phyloP scores from a whole-genome alignment of 306 rosid species.

The Medicago lupulina region DNA sequence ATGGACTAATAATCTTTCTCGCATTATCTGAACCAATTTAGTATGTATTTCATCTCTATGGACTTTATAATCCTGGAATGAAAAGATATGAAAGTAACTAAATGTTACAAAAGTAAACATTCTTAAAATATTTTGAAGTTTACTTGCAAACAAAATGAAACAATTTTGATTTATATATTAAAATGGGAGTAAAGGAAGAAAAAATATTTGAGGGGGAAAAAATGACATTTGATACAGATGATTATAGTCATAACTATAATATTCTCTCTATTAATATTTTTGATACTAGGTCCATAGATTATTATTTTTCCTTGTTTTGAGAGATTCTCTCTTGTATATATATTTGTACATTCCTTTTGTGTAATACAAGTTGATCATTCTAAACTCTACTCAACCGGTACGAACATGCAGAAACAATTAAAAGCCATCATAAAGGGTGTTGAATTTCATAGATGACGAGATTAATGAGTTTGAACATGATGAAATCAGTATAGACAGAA shows the following conservation, averaged over 20 bases:
- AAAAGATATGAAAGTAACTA: constrained; percentile 30
- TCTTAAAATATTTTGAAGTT: constrained; percentile 15
- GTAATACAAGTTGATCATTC: not conserved
- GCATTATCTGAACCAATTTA: constrained; percentile 98
- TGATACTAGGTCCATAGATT: not conserved
- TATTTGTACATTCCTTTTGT: not conserved
- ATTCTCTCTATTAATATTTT: not conserved
- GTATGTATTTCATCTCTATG: constrained; percentile 98
- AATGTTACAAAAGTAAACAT: constrained; percentile 36
- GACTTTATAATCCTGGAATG: constrained; percentile 85
- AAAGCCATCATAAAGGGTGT: constrained; percentile 1
- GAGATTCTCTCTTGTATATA: not conserved
- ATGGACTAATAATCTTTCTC: constrained; percentile 92
- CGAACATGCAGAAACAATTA: constrained; percentile 8
- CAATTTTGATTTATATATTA: not conserved
- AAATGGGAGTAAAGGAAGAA: constrained; percentile 3
- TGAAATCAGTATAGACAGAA: not conserved
- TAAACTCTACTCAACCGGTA: not conserved
- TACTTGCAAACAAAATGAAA: constrained; percentile 34
- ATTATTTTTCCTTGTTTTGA: not conserved
- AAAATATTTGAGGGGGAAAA: not conserved
- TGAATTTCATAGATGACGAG: not conserved
- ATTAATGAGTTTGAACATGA: constrained; percentile 1
- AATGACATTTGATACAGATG: not conserved
- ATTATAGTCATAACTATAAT: not conserved